A percentile compares a stretch with the other conserved stretches of the same genome.
These are phyloP conservation scores for Talaromyces trachyspermus DNA, from an alignment of 495 filamentous ascomycete genomes.

Conservation along the genomic window DNA sequence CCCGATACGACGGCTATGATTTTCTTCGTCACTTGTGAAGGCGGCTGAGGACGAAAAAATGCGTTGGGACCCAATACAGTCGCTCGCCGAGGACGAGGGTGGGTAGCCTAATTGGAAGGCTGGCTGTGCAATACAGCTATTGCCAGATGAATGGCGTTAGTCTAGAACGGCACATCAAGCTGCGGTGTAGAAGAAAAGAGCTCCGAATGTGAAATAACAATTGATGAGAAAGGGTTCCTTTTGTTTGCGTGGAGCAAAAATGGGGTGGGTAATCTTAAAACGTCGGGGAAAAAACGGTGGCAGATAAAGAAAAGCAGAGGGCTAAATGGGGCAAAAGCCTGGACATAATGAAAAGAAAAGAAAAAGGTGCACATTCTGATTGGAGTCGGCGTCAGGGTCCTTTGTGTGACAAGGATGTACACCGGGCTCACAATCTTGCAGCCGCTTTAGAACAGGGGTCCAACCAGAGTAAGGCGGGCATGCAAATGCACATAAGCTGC, in stretches of 20 bases:
- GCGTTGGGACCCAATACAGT: slow-evolving; percentile 26
- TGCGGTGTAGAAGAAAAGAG: slow-evolving; percentile 8
- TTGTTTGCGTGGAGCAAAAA: not conserved
- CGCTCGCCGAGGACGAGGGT: slow-evolving; percentile 29
- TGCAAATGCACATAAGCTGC: not conserved
- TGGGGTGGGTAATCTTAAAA: no score
- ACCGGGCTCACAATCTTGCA: slow-evolving; percentile 2
- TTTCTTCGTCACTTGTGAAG: slow-evolving; percentile 35
- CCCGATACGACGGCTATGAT: slow-evolving; percentile 33
- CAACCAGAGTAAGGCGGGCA: not conserved
- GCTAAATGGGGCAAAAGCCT: not conserved
- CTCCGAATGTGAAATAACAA: slow-evolving; percentile 14
- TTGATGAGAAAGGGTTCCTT: not conserved
- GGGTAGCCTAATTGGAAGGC: slow-evolving; percentile 30
- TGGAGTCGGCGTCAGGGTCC: slow-evolving; percentile 6
- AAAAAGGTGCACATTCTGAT: not conserved
- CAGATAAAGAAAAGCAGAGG: not conserved
- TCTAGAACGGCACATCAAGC: slow-evolving; percentile 2
- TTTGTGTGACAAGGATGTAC: slow-evolving; percentile 10
- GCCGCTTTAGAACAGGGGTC: slow-evolving; percentile 1
- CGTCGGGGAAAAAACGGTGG: no score
- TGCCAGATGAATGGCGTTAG: slow-evolving; percentile 5
- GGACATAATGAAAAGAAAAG: no score
- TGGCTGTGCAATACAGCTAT: slow-evolving; percentile 28
- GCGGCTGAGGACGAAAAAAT: slow-evolving; percentile 23